Percentiles rank a stretch among this genome's conserved stretches.
phyloP scores from a whole-genome alignment of 257 asterid species.

The Orobanche coerulescens region DNA sequence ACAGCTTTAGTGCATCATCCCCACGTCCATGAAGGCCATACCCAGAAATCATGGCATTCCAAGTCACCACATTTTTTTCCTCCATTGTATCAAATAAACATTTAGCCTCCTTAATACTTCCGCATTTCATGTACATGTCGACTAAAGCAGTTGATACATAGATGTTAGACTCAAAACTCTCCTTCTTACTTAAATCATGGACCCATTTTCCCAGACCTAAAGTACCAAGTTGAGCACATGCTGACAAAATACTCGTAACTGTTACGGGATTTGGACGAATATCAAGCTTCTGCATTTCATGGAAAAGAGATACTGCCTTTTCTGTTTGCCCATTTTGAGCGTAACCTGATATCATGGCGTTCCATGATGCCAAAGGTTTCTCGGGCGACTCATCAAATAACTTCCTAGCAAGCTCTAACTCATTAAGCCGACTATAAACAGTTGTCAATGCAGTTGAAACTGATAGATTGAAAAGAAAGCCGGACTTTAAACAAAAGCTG shows the following conservation, averaged over 20 bases:
- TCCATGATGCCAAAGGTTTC: constrained; percentile 75
- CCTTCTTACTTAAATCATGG: constrained; percentile 53
- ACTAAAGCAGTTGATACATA: constrained; percentile 69
- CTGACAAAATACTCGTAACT: constrained; percentile 72
- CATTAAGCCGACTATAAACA: constrained; percentile 61
- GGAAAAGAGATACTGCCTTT: constrained; percentile 62
- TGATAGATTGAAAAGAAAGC: constrained; percentile 39
- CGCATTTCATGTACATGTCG: constrained; percentile 88
- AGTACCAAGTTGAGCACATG: constrained; percentile 87
- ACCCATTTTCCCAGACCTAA: constrained; percentile 78
- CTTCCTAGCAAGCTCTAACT: constrained; percentile 52
- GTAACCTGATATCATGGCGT: constrained; percentile 90
- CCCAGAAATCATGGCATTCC: constrained; percentile 87
- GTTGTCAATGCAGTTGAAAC: constrained; percentile 76
- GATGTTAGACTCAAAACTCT: constrained; percentile 47
- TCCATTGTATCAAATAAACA: constrained; percentile 42
- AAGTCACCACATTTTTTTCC: constrained; percentile 72
- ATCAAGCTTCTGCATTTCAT: constrained; percentile 70
- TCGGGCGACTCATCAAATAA: constrained; percentile 60
- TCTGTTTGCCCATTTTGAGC: constrained; percentile 78
- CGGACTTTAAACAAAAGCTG: constrained; percentile 51
- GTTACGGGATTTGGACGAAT: constrained; percentile 76
- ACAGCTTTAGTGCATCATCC: constrained; percentile 47
- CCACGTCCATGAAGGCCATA: constrained; percentile 88
- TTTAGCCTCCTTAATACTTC: constrained; percentile 64